Evolutionary conservation across 495 filamentous ascomycete species (phyloP).

Genomic region (Xylaria scruposa): DNA sequence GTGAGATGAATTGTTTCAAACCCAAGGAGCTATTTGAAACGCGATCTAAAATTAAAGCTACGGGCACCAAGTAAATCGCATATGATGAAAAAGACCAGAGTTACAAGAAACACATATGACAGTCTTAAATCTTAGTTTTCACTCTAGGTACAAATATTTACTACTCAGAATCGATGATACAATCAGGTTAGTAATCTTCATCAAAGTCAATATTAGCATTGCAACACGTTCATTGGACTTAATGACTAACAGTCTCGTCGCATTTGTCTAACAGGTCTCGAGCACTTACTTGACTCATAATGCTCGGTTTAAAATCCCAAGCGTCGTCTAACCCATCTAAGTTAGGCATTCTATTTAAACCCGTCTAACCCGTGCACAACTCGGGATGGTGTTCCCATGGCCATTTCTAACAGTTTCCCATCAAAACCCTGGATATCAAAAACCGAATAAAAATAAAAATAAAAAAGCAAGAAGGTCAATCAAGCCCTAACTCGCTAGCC

Average conservation of each 20-base stretch:
- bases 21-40: background rate
- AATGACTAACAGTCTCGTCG: background rate
- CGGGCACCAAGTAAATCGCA: background rate
- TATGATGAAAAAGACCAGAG: background rate
- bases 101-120: background rate
- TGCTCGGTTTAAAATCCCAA: background rate
- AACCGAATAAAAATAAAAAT: background rate
- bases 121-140: background rate
- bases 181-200: background rate
- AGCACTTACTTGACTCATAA: background rate
- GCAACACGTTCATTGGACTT: background rate
- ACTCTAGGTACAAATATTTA: background rate
- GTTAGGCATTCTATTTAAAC: background rate
- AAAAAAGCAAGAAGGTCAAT: background rate
- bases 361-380: background rate
- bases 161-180: background rate
- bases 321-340: background rate
- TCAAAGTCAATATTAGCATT: background rate
- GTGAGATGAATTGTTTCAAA: background rate
- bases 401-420: background rate
- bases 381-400: background rate
- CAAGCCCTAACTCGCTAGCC: slow-evolving; percentile 16
- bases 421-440: background rate
- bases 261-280: background rate
- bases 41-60: background rate